A percentile compares a stretch with the other conserved stretches of the same genome.
Conservation (phyloP, 106 monocot species). For the Allium fistulosum region DNA sequence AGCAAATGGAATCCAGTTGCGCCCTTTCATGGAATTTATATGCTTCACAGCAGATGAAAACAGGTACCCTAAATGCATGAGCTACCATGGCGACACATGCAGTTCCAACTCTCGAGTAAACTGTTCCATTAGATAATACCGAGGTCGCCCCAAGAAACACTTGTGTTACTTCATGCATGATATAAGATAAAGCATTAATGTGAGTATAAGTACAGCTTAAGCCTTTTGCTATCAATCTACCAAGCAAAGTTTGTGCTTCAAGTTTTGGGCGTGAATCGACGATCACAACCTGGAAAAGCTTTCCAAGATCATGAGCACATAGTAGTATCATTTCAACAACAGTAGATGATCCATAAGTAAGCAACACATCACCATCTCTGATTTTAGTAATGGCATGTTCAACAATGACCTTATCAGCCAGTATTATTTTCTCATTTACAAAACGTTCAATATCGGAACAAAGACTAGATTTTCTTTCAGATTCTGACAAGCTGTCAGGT, state of each 20-base stretch:
- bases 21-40: constrained; percentile 97
- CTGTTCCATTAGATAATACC: constrained; percentile 93
- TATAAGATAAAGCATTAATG: constrained; percentile 91
- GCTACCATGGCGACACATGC: constrained; percentile 96
- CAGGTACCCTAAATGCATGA: constrained; percentile 83
- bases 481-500: constrained; percentile 56
- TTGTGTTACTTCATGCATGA: constrained; percentile 94
- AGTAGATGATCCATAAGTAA: constrained; percentile 79
- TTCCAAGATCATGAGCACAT: constrained; percentile 66
- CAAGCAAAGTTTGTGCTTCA: constrained; percentile 72
- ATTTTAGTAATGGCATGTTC: constrained; percentile 84
- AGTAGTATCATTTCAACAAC: constrained; percentile 85
- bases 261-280: constrained; percentile 95
- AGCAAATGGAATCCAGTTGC: constrained; percentile 97
- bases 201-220: constrained; percentile 88
- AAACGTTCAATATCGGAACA: constrained; percentile 85
- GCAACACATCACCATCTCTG: constrained; percentile 85
- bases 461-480: constrained; percentile 67
- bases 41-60: constrained; percentile 92
- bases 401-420: constrained; percentile 86
- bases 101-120: constrained; percentile 89
- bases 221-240: constrained; percentile 68
- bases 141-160: constrained; percentile 94
- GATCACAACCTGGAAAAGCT: constrained; percentile 71
- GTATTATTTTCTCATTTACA: constrained; percentile 84